Conservation (phyloP, 2,329 filamentous ascomycete species). For the Botrytis pseudocinerea region DNA sequence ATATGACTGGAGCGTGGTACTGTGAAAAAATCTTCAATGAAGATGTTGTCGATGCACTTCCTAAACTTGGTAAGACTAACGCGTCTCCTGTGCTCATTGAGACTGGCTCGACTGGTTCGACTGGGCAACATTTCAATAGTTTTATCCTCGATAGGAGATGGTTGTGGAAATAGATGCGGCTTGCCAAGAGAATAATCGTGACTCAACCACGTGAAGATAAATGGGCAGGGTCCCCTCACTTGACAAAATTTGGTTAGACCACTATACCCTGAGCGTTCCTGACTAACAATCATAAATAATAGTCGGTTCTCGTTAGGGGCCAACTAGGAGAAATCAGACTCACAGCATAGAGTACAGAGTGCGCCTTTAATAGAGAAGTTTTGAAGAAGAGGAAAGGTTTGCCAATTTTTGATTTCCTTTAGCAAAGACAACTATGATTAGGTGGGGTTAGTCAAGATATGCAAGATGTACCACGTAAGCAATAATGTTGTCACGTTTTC, state of each 20-base stretch:
- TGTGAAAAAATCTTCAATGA: background rate
- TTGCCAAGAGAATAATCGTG: background rate
- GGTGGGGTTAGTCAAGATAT: too few species aligned
- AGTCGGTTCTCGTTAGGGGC: background rate
- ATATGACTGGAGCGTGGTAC: background rate
- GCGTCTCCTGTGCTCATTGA: background rate
- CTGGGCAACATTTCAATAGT: background rate
- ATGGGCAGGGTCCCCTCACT: background rate
- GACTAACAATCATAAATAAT: background rate
- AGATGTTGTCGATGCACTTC: background rate
- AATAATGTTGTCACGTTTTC: background rate
- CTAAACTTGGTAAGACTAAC: background rate
- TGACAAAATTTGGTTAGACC: accelerated
- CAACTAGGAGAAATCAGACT: background rate
- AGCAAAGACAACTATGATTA: background rate
- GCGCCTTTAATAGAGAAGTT: accelerated
- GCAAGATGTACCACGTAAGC: background rate
- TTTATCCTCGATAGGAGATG: too few species aligned
- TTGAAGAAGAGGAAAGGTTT: background rate
- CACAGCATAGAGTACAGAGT: background rate
- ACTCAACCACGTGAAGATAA: background rate
- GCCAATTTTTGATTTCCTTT: background rate
- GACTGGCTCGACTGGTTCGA: background rate
- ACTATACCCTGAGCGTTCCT: background rate
- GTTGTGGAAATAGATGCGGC: background rate